These are phyloP conservation scores for Eucalyptus pumila DNA, from an alignment of 345 rosid species.

Conservation along the genomic window DNA sequence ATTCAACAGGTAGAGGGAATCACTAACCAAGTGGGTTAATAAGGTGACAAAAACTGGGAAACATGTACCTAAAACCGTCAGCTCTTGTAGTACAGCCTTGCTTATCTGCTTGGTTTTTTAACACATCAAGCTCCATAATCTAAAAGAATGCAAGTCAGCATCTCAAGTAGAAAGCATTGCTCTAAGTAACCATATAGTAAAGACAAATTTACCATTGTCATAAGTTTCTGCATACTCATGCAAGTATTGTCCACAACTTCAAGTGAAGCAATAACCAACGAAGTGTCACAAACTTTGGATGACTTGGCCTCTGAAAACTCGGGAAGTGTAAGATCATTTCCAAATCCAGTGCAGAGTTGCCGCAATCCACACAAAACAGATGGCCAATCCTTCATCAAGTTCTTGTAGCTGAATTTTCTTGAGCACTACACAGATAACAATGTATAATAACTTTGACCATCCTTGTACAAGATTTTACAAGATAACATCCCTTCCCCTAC, in stretches of 20 bases:
- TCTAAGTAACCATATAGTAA: neutral
- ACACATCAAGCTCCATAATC: conserved; percentile 77
- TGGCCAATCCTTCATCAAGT: conserved; percentile 56
- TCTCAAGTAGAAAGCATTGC: neutral
- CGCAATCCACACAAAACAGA: conserved; percentile 30
- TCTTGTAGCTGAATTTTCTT: conserved; percentile 57
- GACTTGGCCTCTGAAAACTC: conserved; percentile 3
- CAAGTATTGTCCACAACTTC: conserved; percentile 37
- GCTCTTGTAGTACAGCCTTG: conserved; percentile 52
- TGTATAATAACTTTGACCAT: neutral
- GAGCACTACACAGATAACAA: conserved; percentile 39
- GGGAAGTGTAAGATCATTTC: neutral
- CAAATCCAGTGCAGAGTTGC: conserved; percentile 8
- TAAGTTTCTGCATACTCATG: conserved; percentile 44
- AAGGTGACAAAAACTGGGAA: neutral
- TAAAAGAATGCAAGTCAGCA: conserved; percentile 6
- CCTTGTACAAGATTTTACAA: neutral
- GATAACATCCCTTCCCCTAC: neutral
- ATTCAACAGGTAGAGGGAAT: neutral
- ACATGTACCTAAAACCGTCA: conserved; percentile 62
- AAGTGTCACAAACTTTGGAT: conserved; percentile 5
- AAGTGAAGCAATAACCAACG: conserved; percentile 22
- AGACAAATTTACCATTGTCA: conserved; percentile 31
- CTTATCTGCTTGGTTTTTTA: conserved; percentile 53
- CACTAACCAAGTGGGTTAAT: neutral